phyloP scores from a whole-genome alignment of 2,329 filamentous ascomycete genomes.

The Pseudogymnoascus sp. region DNA sequence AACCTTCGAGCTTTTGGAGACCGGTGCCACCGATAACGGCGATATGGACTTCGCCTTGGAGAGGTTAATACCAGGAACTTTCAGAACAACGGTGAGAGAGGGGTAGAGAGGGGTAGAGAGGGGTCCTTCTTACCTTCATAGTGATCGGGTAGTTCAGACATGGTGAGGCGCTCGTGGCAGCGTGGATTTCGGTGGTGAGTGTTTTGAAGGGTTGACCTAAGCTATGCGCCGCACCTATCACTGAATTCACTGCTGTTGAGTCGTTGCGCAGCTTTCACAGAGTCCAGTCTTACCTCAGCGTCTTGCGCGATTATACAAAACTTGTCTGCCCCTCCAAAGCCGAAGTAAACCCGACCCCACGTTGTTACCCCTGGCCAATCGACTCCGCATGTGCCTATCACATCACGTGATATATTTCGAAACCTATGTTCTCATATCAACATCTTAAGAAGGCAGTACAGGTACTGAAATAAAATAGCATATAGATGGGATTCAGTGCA shows the following conservation, averaged over 20 bases:
- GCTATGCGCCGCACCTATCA: not conserved
- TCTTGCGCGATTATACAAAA: constrained; percentile 4
- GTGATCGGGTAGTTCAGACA: constrained; percentile 24
- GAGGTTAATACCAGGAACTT: not conserved
- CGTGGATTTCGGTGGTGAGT: not conserved
- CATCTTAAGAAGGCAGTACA: not conserved
- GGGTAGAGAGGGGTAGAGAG: not conserved
- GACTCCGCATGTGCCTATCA: not conserved
- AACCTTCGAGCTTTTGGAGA: constrained; percentile 78
- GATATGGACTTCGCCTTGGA: constrained; percentile 64
- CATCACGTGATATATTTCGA: not conserved
- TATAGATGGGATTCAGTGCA: not conserved
- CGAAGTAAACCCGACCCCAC: constrained; percentile 5
- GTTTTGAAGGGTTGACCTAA: not conserved
- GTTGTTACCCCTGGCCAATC: constrained; percentile 6
- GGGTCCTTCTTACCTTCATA: constrained; percentile 18
- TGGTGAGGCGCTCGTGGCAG: constrained; percentile 10
- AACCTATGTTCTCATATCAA: no score
- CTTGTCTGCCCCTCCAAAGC: constrained; percentile 9
- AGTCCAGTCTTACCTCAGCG: constrained; percentile 1
- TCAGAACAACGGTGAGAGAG: not conserved
- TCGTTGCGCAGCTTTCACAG: not conserved
- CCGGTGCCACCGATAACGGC: constrained; percentile 92
- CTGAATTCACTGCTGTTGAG: not conserved
- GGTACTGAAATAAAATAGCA: not conserved